Conservation (phyloP, 352 stramenopile species). For the Stephanocyclus meneghinianus region DNA sequence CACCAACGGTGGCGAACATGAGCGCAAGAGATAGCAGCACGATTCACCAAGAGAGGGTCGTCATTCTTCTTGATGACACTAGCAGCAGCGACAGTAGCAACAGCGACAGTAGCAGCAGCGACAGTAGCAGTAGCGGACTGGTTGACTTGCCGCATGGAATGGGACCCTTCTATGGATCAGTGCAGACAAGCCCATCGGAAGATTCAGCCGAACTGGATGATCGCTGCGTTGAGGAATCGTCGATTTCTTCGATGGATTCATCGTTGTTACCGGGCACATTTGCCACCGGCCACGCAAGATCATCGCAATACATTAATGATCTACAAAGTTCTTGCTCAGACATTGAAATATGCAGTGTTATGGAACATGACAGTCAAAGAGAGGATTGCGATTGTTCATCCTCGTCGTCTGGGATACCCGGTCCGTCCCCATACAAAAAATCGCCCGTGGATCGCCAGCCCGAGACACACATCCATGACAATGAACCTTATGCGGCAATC, state of each 20-base stretch:
- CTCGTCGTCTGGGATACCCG: conserved; percentile 11
- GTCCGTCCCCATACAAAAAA: conserved; percentile 7
- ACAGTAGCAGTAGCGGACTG: background rate
- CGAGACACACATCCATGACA: background rate
- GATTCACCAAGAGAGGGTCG: background rate
- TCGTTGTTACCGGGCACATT: background rate
- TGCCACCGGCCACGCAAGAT: background rate
- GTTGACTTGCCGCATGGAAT: background rate
- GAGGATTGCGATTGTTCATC: background rate
- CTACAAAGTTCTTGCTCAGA: background rate
- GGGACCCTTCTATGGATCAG: background rate
- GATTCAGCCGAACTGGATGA: background rate
- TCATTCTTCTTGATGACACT: conserved; percentile 1
- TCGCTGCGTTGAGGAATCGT: background rate
- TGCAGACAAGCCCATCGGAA: no score
- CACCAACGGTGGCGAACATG: background rate
- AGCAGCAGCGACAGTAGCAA: background rate
- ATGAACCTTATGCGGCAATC: background rate
- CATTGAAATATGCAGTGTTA: conserved; percentile 2
- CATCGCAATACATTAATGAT: background rate
- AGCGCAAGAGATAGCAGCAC: background rate
- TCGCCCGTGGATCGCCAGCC: background rate
- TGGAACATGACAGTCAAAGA: background rate
- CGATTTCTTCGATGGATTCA: background rate
- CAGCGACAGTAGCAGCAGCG: background rate